Evolutionary conservation across 2,329 filamentous ascomycete species (phyloP), one percentile per base, ranked within the genome.

Genomic region (Decorospora gaudefroyi): DNA sequence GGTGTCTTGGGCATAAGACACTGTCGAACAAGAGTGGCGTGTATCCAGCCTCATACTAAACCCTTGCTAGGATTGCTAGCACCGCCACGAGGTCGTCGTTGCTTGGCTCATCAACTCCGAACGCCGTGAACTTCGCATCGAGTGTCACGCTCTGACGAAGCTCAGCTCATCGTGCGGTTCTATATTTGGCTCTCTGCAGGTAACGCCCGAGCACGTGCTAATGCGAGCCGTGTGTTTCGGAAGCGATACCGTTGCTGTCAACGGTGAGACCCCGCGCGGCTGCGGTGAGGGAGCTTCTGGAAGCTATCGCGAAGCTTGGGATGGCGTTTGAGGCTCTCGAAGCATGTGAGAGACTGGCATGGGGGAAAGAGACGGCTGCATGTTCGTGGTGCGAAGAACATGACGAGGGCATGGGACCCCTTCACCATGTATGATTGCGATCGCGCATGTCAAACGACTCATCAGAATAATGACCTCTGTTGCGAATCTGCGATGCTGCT

Each of bases 11-110:
- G 48, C n/a, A 51, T 56, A 46, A 57, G 60, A 49, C 50, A 42
- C 16, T 34, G 39, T 52, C 48, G 46, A 42, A 39, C 19, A 42
- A 42, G 46, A 18, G 36, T 54, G 54, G 60, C 51, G 45, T 51
- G 57, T 55, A 53, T 55, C 43, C 48, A 38, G 34, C 39, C 36
- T 55, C 50, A 55, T 56, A 50, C 56, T 51, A 46, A 57, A 61
- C 55, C 60, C 53, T 59, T 52, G 43, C 43, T 30, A 35, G 38
- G 53, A 58, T 43, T 43, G 39, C 37, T 45, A 48, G 44, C 49
- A 52, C 52, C 46, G 59, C 62, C 57, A 61, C 59, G 51, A 45
- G 43, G 55, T 52, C 51, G 45, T 45, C 37, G 41, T 12, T 32
- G 35, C n/a, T 18, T 37, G 36, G 32, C 42, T 37, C 33, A 39